These are phyloP conservation scores for Ustilago sp. DNA, from an alignment of 1,284 basidiomycete genomes.

Conservation along the genomic window DNA sequence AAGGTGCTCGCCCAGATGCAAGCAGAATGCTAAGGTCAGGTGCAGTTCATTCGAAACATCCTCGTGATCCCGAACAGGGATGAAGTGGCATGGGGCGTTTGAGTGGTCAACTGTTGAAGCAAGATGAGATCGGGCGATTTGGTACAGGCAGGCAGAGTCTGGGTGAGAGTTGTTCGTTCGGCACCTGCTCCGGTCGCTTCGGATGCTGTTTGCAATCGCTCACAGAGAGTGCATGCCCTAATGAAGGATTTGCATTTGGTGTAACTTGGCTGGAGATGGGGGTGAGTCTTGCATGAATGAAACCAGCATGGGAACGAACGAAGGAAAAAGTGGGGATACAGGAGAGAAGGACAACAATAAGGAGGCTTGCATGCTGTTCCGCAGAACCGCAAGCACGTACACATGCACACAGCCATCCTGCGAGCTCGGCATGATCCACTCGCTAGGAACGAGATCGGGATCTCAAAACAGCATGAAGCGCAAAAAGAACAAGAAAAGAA, in stretches of 20 bases:
- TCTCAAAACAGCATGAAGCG: background rate
- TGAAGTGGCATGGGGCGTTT: background rate
- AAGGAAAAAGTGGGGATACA: background rate
- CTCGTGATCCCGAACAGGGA: background rate
- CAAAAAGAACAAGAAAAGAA: background rate
- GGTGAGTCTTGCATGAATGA: background rate
- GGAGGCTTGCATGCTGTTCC: conserved; percentile 10
- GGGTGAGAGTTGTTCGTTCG: background rate
- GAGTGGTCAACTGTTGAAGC: background rate
- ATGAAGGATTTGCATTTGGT: background rate
- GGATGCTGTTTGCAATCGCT: background rate
- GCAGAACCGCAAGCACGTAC: conserved; percentile 20
- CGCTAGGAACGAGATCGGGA: conserved; percentile 21
- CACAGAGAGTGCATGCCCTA: background rate
- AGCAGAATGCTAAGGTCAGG: background rate
- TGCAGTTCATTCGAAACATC: background rate
- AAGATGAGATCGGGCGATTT: background rate
- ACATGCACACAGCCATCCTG: conserved; percentile 12
- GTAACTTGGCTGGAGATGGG: background rate
- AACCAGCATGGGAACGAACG: background rate
- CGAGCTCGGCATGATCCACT: conserved; percentile 13
- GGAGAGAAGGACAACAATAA: background rate
- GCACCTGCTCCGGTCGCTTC: background rate
- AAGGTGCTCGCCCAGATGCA: background rate
- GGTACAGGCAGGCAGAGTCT: background rate